phyloP scores from a whole-genome alignment of 257 asterid genomes.

The Plectranthus barbatus region DNA sequence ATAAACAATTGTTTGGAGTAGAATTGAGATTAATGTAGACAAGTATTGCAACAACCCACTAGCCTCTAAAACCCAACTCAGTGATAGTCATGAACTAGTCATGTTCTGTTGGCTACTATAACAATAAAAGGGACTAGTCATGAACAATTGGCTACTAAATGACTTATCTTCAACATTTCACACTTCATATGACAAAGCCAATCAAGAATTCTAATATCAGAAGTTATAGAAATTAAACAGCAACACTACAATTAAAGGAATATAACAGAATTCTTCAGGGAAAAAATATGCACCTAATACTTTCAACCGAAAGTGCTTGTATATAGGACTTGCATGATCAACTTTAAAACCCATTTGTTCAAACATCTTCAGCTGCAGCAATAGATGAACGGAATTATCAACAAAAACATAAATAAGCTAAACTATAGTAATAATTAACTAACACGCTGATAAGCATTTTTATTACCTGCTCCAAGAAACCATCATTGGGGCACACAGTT shows the following conservation, averaged over 20 bases:
- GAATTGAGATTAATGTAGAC: too few species aligned
- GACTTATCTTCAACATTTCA: not conserved
- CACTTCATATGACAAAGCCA: too few species aligned
- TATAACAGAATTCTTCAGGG: not conserved
- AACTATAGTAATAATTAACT: conserved; percentile 1
- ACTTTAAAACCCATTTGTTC: conserved; percentile 87
- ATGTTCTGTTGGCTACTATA: too few species aligned
- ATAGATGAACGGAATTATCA: conserved; percentile 9
- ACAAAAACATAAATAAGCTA: conserved; percentile 1
- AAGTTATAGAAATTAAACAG: conserved; percentile 7
- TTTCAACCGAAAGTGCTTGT: conserved; percentile 85
- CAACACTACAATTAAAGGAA: conserved; percentile 4
- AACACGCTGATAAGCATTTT: not conserved
- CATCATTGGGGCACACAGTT: conserved; percentile 82
- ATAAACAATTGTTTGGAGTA: too few species aligned
- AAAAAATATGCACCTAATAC: conserved; percentile 48
- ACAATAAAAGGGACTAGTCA: not conserved
- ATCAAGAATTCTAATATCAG: too few species aligned
- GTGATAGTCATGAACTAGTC: too few species aligned
- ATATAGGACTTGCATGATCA: conserved; percentile 64
- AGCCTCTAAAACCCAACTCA: not conserved
- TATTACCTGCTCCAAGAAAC: conserved; percentile 91
- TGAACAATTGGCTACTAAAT: not conserved
- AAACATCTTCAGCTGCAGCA: conserved; percentile 77
- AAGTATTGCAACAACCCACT: not conserved